Evolutionary conservation across 2,329 filamentous ascomycete genomes (phyloP), one percentile per base, ranked within the genome.

Genomic region (Hypoxylon sp.): DNA sequence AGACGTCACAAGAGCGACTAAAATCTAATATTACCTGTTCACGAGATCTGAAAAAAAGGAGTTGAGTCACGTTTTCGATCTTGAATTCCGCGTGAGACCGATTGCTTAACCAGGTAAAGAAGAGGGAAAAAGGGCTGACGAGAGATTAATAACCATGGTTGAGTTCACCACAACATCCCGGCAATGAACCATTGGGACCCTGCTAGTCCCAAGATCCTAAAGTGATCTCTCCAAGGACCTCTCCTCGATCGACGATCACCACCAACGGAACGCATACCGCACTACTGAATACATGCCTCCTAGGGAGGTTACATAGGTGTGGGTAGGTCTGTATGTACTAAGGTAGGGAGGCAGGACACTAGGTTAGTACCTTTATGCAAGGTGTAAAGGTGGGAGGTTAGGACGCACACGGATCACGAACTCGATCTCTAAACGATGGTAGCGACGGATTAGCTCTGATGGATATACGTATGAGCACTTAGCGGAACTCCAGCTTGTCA

Each of bases 61-160:
- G n/a, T 25, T 30, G 17, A 50, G 61, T 66, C 63, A 67, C 68
- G 55, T 61, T 38, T 34, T 41, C n/a, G 49, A 67, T 63, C 68
- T 57, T 56, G 60, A 57, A 61, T 63, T 50, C 64, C 60, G 62
- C 53, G 66, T 63, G 50, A 64, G 59, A 69, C 38, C 48, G 49
- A 65, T 66, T 60, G 38, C 63, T 63, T 21, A 66, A 72, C 69
- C 65, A 61, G 68, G 72, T 64, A 62, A 63, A 43, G 48, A 56
- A 64, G 55, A 56, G 38, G 34, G 51, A 61, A 25, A 61, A 52
- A 60, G 64, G 67, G 66, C 66, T 72, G 65, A 72, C 59, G 55
- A 70, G 72, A 75, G 73, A 63, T 51, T 30, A 46, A 30, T 43
- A 63, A 50, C 58, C 65, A 64, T 75, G 72, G 72, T 62, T 66